Base-by-base conservation (phyloP, 2,329 filamentous ascomycete genomes). In the Rhinocladiella mackenziei region DNA sequence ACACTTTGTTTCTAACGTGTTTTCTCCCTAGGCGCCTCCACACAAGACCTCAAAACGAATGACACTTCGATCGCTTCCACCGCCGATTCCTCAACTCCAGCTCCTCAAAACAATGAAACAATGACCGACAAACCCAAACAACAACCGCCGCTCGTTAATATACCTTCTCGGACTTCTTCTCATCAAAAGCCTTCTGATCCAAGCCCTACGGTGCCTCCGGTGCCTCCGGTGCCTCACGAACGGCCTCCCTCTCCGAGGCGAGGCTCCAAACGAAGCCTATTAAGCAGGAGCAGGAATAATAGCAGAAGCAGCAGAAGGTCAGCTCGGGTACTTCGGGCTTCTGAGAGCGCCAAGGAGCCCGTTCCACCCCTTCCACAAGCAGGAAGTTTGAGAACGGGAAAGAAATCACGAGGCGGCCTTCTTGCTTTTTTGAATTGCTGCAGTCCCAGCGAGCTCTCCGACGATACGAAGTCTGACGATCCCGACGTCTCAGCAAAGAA, bases 361-460 rank as follows among this genome's bases (percentile, higher is more conserved):
- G 48, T 50, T 5, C 45, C 56, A 18, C 34, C 53, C 19, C 38
- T 53, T 5, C 51, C 50, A 29, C 44, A 56, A 19, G 47, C 37
- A 14, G 38, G 43, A 0, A 43, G 36, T 18, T 22, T 45, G 3
- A 48, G 39, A 39, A 32, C 30, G 7, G 44, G 51, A 22, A 54
- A 56, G 48, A 57, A 57, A 38, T 11, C 48, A 22, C 44, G 50
- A 11, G 43, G 45, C 13, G 52, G 53, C 10, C 53, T 57, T 20
- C 39, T 58, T 7, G 48, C 56, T 15, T 46, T 58, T 18, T 32
- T 58, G 20, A 58, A 53, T 30, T 58, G 56, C 38, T 58, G 56
- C 38, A 52, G 48, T 14, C 47, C 49, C 2, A 36, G 38, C 17
- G 50, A 56, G 10, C 29, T 32, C 18, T n/a, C 39, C 5, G 50